Percentiles rank a stretch among this genome's conserved stretches.
Conservation (phyloP, 1,284 basidiomycete species). For the Ceratobasidium sp. region DNA sequence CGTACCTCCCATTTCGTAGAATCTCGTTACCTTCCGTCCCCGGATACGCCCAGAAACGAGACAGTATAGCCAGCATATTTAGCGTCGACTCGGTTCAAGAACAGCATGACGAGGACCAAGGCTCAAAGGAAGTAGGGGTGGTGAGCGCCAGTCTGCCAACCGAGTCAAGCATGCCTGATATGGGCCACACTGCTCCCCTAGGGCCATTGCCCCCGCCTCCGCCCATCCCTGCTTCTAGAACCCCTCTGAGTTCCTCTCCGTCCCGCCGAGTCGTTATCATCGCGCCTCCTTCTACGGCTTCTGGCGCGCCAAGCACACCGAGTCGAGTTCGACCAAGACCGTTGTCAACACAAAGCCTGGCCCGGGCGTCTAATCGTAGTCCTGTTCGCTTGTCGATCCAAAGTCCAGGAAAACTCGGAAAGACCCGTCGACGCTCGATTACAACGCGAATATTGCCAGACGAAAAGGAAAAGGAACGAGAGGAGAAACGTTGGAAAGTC, state of each 20-base stretch:
- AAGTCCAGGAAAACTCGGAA: neutral
- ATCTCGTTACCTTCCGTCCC: slow-evolving; percentile 74
- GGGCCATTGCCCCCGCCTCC: neutral
- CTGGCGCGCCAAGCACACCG: slow-evolving; percentile 6
- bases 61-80: slow-evolving; percentile 29
- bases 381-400: no score
- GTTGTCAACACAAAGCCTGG: neutral
- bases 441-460: neutral
- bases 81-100: slow-evolving; percentile 31
- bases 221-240: slow-evolving; percentile 11
- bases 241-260: slow-evolving; percentile 14
- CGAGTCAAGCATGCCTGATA: slow-evolving; percentile 27
- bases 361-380: no score
- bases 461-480: slow-evolving; percentile 51
- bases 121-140: neutral
- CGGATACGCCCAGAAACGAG: slow-evolving; percentile 46
- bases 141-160: slow-evolving; percentile 26
- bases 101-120: slow-evolving; percentile 11
- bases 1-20: slow-evolving; percentile 71
- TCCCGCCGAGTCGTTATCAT: slow-evolving; percentile 18
- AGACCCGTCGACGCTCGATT: neutral
- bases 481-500: slow-evolving; percentile 61
- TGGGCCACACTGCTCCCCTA: no score
- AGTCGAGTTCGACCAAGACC: slow-evolving; percentile 13
- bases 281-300: neutral